Evolutionary conservation across 345 rosid genomes (phyloP).

Genomic region (Noccaea caerulescens): DNA sequence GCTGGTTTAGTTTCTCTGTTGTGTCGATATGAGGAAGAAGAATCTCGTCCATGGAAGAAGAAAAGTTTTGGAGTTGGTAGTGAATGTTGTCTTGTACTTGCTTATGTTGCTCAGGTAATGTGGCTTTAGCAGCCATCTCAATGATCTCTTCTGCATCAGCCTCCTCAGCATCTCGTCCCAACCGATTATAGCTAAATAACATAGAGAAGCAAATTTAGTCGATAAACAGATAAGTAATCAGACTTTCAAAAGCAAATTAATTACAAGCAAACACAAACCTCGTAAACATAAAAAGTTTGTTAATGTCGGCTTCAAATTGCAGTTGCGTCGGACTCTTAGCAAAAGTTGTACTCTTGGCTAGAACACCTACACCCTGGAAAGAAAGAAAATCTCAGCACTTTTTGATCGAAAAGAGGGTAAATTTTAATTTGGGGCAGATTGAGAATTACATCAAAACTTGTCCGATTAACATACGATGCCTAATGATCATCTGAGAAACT

Average conservation of each 20-base stretch:
- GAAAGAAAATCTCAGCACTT: conserved; percentile 18
- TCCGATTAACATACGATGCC: neutral
- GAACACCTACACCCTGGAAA: conserved; percentile 64
- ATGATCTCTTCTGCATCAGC: conserved; percentile 86
- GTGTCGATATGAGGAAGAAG: conserved; percentile 52
- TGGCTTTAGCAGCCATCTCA: conserved; percentile 75
- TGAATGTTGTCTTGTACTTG: conserved; percentile 84
- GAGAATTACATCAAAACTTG: neutral
- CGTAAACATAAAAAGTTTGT: conserved; percentile 77
- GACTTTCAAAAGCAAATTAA: neutral
- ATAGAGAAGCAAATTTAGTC: neutral
- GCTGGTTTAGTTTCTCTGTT: conserved; percentile 33
- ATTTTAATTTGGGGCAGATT: neutral
- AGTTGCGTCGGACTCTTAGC: conserved; percentile 70
- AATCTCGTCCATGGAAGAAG: conserved; percentile 64
- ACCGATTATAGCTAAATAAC: conserved; percentile 64
- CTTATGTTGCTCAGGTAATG: conserved; percentile 74
- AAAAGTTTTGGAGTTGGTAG: conserved; percentile 59
- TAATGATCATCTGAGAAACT: neutral
- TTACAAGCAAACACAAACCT: conserved; percentile 48
- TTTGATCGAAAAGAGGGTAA: neutral
- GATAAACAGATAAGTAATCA: neutral
- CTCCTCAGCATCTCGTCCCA: conserved; percentile 78
- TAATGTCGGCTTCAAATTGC: conserved; percentile 79
- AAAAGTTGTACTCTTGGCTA: conserved; percentile 73